Evolutionary conservation across 495 filamentous ascomycete genomes (phyloP).

Genomic region (Penicillium chermesinum): DNA sequence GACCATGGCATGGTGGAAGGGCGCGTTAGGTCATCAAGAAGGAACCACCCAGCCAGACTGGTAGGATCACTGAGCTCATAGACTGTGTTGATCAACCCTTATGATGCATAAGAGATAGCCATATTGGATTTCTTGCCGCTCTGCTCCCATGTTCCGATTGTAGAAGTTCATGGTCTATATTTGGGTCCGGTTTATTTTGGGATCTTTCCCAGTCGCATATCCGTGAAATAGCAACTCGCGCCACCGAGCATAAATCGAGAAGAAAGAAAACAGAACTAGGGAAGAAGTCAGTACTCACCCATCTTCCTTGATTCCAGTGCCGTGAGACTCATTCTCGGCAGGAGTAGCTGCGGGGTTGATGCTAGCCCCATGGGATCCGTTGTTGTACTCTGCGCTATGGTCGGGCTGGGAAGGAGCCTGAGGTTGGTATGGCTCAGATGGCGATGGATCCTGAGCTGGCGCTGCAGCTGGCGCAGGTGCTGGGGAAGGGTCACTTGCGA

Average conservation of each 20-base stretch:
- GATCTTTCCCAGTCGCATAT: constrained; percentile 2
- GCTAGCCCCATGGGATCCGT: constrained; percentile 57
- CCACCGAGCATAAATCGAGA: constrained; percentile 2
- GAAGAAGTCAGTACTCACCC: constrained; percentile 75
- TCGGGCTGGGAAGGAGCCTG: constrained; percentile 35
- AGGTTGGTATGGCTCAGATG: constrained; percentile 35
- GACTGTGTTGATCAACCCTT: too few species aligned
- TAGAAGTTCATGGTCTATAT: background rate
- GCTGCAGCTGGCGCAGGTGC: constrained; percentile 18
- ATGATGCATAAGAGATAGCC: too few species aligned
- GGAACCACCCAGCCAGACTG: too few species aligned
- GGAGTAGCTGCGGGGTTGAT: constrained; percentile 39
- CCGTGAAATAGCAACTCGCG: constrained; percentile 15
- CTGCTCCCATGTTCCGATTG: background rate
- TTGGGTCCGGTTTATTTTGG: background rate
- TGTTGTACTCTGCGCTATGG: constrained; percentile 51
- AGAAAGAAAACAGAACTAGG: constrained; percentile 23
- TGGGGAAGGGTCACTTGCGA: constrained; percentile 6
- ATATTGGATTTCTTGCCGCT: background rate
- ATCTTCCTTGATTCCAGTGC: constrained; percentile 88
- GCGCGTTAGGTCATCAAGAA: background rate
- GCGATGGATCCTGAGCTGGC: constrained; percentile 33
- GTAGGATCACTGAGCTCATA: too few species aligned
- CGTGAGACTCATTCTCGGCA: constrained; percentile 35
- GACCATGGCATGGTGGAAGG: background rate